Conservation (phyloP, 1,284 basidiomycete genomes). For the Termitomyces sp. region DNA sequence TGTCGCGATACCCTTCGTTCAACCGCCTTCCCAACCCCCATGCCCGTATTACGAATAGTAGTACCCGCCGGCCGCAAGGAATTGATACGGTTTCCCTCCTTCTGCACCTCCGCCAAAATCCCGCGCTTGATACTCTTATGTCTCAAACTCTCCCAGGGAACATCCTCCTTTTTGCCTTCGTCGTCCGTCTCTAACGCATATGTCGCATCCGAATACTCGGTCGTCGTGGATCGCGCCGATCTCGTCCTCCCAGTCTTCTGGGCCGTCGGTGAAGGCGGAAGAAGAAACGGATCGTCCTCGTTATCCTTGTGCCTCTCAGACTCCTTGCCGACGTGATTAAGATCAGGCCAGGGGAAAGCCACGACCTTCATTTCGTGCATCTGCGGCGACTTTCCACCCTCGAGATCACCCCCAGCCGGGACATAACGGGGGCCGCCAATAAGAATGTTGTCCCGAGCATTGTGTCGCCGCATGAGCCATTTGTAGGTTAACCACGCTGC, state of each 20-base stretch:
- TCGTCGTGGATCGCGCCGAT: slow-evolving; percentile 13
- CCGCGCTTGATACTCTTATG: slow-evolving; percentile 33
- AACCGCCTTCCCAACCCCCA: neutral
- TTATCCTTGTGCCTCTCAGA: neutral
- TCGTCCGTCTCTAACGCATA: slow-evolving; percentile 9
- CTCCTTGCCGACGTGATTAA: neutral
- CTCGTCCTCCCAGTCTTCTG: slow-evolving; percentile 7
- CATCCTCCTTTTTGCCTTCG: slow-evolving; percentile 12
- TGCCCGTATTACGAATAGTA: slow-evolving; percentile 11
- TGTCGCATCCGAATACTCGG: slow-evolving; percentile 20
- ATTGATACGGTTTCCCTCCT: slow-evolving; percentile 27
- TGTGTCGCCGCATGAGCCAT: slow-evolving; percentile 19
- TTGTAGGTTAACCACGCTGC: slow-evolving; percentile 18
- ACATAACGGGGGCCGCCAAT: slow-evolving; percentile 18
- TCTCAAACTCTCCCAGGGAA: slow-evolving; percentile 30
- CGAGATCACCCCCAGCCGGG: slow-evolving; percentile 9
- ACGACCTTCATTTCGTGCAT: slow-evolving; percentile 8
- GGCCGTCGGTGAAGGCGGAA: slow-evolving; percentile 10
- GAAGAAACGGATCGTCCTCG: slow-evolving; percentile 19
- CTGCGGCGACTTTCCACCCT: slow-evolving; percentile 8
- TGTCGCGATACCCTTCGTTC: slow-evolving; percentile 12
- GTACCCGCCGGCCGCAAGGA: slow-evolving; percentile 24
- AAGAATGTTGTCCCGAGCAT: slow-evolving; percentile 6
- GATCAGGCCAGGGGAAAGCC: slow-evolving; percentile 12
- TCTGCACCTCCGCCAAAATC: slow-evolving; percentile 29